Evolutionary conservation across 805 yeast species (phyloP).

Genomic region (Lipomyces mesembrius): DNA sequence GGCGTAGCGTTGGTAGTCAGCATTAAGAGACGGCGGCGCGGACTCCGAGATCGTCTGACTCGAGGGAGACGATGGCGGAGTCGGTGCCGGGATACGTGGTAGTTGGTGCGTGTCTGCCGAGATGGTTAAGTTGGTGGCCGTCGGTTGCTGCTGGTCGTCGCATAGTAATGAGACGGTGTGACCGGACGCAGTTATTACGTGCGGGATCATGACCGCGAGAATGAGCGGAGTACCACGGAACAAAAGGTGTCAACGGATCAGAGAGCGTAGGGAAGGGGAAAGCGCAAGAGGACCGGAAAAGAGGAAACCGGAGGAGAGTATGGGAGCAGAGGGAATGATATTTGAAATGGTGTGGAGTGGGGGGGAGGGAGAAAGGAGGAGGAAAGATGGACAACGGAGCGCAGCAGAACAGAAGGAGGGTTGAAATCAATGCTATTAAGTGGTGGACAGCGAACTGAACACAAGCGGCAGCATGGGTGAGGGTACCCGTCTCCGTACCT

Average conservation of each 20-base stretch:
- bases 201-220: slow-evolving; percentile 26
- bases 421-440: too few relatives aligned
- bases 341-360: not conserved
- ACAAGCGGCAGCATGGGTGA: too few relatives aligned
- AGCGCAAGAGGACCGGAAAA: too few relatives aligned
- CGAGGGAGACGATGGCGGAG: slow-evolving; percentile 2
- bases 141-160: slow-evolving; percentile 20
- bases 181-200: slow-evolving; percentile 33
- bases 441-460: too few relatives aligned
- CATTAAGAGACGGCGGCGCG: not conserved
- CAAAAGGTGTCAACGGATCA: too few relatives aligned
- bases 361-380: not conserved
- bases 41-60: not conserved
- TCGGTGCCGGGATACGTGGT: not conserved
- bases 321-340: not conserved
- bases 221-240: too few relatives aligned
- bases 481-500: too few relatives aligned
- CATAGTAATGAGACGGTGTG: slow-evolving; percentile 30
- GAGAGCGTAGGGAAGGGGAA: too few relatives aligned
- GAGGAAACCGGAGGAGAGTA: not conserved
- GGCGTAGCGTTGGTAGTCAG: not conserved
- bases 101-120: not conserved
- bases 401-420: not conserved
- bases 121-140: too few relatives aligned
- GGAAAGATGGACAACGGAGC: not conserved